Conservation (phyloP, 768 basidiomycete species). For the Hortiboletus flavorubellus region DNA sequence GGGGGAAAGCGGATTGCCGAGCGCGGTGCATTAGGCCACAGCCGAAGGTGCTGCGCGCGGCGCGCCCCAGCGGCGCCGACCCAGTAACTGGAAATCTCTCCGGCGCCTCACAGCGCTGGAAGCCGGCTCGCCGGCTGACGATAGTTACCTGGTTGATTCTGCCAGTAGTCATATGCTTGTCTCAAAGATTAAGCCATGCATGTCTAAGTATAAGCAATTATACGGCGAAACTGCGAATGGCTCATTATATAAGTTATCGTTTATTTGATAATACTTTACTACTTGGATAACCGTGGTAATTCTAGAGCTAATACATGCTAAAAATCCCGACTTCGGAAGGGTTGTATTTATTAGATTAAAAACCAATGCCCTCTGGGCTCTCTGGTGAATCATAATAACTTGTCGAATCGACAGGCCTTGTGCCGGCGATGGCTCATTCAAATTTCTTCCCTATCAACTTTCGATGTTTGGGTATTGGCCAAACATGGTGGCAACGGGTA, state of each 20-base stretch:
- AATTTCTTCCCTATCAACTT: slow-evolving; percentile 67
- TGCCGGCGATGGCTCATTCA: slow-evolving; percentile 66
- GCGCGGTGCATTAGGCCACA: no score
- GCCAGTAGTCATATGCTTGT: slow-evolving; percentile 84
- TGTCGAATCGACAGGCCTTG: slow-evolving; percentile 61
- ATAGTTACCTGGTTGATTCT: slow-evolving; percentile 63
- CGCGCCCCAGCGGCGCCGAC: no score
- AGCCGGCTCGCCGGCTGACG: no score
- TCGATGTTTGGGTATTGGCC: slow-evolving; percentile 72
- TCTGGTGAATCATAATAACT: no score
- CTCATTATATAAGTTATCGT: slow-evolving; percentile 84
- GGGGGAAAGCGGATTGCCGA: no score
- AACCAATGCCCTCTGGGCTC: no score
- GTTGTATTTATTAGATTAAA: no score
- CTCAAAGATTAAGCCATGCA: slow-evolving; percentile 84
- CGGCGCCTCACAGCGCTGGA: no score
- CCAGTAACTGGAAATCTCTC: no score
- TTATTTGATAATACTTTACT: slow-evolving; percentile 67
- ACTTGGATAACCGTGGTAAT: slow-evolving; percentile 70
- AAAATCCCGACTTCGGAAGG: slow-evolving; percentile 28
- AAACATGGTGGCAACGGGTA: slow-evolving; percentile 78
- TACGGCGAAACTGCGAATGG: slow-evolving; percentile 71
- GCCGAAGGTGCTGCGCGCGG: no score
- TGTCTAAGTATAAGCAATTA: slow-evolving; percentile 63
- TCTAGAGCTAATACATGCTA: slow-evolving; percentile 74